A percentile compares a stretch with the other conserved stretches of the same genome.
phyloP scores from a whole-genome alignment of 345 rosid genomes.

The Jatropha curcas region DNA sequence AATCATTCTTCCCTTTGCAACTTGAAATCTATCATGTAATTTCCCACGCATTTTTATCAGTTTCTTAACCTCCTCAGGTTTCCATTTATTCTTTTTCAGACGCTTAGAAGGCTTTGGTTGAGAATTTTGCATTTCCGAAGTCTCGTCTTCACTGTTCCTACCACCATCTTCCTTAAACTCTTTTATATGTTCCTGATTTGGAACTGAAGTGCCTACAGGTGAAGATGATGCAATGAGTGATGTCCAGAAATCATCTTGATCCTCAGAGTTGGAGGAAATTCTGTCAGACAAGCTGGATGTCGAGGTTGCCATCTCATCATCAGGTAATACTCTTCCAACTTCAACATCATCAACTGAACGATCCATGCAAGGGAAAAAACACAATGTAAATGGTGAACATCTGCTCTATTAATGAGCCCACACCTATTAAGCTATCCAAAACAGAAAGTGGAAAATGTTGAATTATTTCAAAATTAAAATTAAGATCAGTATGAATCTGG shows the following conservation, averaged over 20 bases:
- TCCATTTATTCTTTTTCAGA: conserved; percentile 72
- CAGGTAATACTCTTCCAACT: conserved; percentile 42
- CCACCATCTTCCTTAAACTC: conserved; percentile 35
- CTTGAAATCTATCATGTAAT: conserved; percentile 64
- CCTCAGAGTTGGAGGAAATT: conserved; percentile 29
- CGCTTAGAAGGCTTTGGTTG: conserved; percentile 48
- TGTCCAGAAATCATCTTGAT: conserved; percentile 67
- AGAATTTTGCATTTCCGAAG: conserved; percentile 37
- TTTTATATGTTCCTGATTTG: conserved; percentile 18
- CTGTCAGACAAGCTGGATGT: conserved; percentile 37
- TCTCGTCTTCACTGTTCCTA: conserved; percentile 41
- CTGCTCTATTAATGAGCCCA: too few species aligned
- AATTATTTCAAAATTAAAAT: too few species aligned
- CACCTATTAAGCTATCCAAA: too few species aligned
- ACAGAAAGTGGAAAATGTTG: too few species aligned
- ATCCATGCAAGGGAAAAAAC: neutral
- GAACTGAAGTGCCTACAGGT: conserved; percentile 28
- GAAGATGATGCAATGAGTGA: conserved; percentile 46
- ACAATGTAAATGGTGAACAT: neutral
- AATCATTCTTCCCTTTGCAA: conserved; percentile 87
- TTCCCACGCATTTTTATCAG: conserved; percentile 73
- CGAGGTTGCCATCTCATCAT: conserved; percentile 40
- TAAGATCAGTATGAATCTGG: too few species aligned
- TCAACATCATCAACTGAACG: conserved; percentile 46
- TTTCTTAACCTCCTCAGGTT: conserved; percentile 77